Conservation (phyloP, 257 asterid species). For the Gentiana dahurica region DNA sequence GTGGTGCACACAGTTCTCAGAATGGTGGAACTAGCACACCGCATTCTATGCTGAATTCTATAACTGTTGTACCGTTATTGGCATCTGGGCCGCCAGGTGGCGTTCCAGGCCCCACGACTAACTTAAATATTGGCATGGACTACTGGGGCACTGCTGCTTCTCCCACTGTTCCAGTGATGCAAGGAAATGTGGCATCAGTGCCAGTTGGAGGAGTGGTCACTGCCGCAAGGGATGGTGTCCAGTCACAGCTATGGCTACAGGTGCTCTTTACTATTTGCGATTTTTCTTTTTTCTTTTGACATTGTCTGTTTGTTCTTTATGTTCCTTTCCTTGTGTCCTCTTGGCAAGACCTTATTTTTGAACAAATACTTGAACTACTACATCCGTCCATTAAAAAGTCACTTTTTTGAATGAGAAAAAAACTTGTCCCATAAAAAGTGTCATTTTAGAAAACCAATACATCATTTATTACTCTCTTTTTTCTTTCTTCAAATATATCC, state of each 20-base stretch:
- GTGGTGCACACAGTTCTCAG: conserved; percentile 44
- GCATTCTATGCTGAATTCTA: conserved; percentile 36
- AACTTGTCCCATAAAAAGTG: too few relatives aligned
- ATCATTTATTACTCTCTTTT: too few relatives aligned
- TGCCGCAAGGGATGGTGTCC: conserved; percentile 47
- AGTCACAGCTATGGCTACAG: conserved; percentile 72
- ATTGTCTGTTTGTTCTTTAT: conserved; percentile 1
- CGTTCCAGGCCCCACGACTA: conserved; percentile 79
- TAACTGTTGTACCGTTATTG: conserved; percentile 38
- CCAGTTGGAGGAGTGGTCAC: conserved; percentile 41
- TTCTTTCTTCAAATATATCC: too few relatives aligned
- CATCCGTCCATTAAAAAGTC: too few relatives aligned
- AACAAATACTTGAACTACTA: too few relatives aligned
- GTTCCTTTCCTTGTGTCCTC: not conserved
- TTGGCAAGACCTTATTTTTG: too few relatives aligned
- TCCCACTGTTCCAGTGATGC: conserved; percentile 49
- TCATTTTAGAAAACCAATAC: too few relatives aligned
- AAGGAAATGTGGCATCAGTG: conserved; percentile 51
- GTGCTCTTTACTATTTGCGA: conserved; percentile 16
- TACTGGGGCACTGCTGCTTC: conserved; percentile 63
- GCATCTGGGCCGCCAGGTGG: conserved; percentile 53
- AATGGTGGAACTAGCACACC: conserved; percentile 49
- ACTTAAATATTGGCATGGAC: conserved; percentile 88
- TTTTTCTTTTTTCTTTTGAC: not conserved
- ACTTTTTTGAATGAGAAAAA: too few relatives aligned